Evolutionary conservation across 2,329 filamentous ascomycete genomes (phyloP).

Genomic region (Aphanocladium album): DNA sequence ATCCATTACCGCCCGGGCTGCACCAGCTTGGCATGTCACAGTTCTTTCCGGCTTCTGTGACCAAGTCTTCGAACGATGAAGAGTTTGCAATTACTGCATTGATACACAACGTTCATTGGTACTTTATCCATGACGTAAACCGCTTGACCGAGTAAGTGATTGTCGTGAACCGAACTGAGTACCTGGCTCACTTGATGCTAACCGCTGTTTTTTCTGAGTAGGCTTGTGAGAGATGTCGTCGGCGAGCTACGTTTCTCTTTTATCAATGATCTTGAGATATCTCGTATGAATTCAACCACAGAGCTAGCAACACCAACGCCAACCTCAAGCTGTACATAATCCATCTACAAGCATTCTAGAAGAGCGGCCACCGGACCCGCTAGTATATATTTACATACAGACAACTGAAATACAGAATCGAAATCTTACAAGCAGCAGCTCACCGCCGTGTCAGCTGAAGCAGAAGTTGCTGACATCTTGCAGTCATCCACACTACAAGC

Average conservation of each 20-base stretch:
- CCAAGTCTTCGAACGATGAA: background rate
- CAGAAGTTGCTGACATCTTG: no score
- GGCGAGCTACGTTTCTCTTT: constrained; percentile 9
- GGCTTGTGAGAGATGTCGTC: constrained; percentile 4
- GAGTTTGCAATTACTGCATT: constrained; percentile 7
- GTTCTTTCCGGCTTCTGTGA: background rate
- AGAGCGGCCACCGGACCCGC: no score
- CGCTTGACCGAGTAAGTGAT: constrained; percentile 7
- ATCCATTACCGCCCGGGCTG: constrained; percentile 5
- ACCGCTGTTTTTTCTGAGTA: background rate
- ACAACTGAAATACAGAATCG: no score
- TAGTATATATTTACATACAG: no score
- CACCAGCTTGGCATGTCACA: background rate
- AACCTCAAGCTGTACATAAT: background rate
- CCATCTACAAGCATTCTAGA: no score
- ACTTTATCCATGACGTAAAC: constrained; percentile 8
- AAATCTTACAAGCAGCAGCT: no score
- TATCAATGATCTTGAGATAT: background rate
- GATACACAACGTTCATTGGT: constrained; percentile 10
- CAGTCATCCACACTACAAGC: background rate
- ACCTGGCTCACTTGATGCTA: background rate
- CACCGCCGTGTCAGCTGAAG: no score
- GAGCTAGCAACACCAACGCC: background rate
- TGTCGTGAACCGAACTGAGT: background rate
- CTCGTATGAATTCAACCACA: background rate